phyloP scores from a whole-genome alignment of 164 flowering plant genomes.

The Brasenia schreberi region DNA sequence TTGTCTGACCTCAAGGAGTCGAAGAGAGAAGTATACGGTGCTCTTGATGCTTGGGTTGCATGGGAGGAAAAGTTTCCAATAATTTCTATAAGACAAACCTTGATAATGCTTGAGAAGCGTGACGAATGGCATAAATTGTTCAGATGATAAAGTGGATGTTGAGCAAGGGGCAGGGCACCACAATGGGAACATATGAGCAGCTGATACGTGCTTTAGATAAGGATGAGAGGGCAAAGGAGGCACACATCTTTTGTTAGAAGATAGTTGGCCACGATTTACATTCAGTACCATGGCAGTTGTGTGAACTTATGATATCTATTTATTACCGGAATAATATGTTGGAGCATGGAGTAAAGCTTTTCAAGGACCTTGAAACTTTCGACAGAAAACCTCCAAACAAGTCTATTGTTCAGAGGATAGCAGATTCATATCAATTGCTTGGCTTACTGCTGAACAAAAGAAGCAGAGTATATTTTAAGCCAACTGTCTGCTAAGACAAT shows the following conservation, averaged over 20 bases:
- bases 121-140: constrained; percentile 76
- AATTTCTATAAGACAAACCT: constrained; percentile 39
- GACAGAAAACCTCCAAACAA: constrained; percentile 70
- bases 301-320: constrained; percentile 68
- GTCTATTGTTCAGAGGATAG: constrained; percentile 62
- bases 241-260: constrained; percentile 69
- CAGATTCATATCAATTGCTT: constrained; percentile 63
- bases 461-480: too few relatives aligned
- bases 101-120: constrained; percentile 58
- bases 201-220: constrained; percentile 77
- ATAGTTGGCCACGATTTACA: constrained; percentile 68
- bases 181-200: constrained; percentile 71
- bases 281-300: constrained; percentile 84
- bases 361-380: constrained; percentile 68
- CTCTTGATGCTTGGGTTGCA: constrained; percentile 96
- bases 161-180: constrained; percentile 89
- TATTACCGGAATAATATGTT: constrained; percentile 75
- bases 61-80: constrained; percentile 84
- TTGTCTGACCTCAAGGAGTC: constrained; percentile 53
- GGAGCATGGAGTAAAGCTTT: constrained; percentile 63
- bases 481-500: too few relatives aligned
- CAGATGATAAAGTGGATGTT: constrained; percentile 96
- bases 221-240: constrained; percentile 89
- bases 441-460: constrained; percentile 58
- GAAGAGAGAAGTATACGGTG: constrained; percentile 72